Conservation (phyloP, 345 rosid species). For the Populus deltoides region DNA sequence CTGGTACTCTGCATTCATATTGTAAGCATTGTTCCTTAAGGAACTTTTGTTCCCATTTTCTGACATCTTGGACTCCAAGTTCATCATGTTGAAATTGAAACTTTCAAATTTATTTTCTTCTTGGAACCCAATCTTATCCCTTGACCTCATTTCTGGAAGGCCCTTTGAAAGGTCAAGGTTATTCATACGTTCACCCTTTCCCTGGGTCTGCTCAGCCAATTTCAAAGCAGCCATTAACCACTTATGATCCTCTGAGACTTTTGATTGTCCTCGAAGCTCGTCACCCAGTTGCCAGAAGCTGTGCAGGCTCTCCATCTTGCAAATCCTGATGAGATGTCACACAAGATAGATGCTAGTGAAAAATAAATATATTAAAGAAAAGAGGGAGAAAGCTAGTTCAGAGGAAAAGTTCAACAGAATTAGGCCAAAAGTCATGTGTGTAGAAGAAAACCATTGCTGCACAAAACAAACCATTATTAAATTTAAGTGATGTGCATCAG, state of each 20-base stretch:
- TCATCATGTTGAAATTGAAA: constrained; percentile 78
- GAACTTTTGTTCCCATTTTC: constrained; percentile 56
- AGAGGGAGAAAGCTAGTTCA: not conserved
- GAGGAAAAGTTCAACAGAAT: not conserved
- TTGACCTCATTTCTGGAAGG: constrained; percentile 53
- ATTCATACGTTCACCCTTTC: constrained; percentile 81
- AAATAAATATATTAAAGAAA: not conserved
- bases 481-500: not conserved
- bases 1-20: constrained; percentile 66
- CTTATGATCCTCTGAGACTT: constrained; percentile 76
- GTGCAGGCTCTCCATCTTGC: constrained; percentile 54
- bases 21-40: constrained; percentile 52
- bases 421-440: not conserved
- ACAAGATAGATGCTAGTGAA: constrained; percentile 6
- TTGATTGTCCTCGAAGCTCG: constrained; percentile 88
- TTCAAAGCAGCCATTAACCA: constrained; percentile 88
- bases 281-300: constrained; percentile 97
- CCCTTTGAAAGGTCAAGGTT: constrained; percentile 84
- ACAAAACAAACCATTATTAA: not conserved
- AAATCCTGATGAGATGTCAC: constrained; percentile 14
- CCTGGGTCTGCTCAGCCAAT: constrained; percentile 81
- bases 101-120: constrained; percentile 71
- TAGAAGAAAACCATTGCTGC: not conserved
- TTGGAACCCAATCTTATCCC: constrained; percentile 64
- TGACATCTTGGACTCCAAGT: constrained; percentile 55